Conservation (phyloP, 345 rosid species). For the Lepidium sativum region DNA sequence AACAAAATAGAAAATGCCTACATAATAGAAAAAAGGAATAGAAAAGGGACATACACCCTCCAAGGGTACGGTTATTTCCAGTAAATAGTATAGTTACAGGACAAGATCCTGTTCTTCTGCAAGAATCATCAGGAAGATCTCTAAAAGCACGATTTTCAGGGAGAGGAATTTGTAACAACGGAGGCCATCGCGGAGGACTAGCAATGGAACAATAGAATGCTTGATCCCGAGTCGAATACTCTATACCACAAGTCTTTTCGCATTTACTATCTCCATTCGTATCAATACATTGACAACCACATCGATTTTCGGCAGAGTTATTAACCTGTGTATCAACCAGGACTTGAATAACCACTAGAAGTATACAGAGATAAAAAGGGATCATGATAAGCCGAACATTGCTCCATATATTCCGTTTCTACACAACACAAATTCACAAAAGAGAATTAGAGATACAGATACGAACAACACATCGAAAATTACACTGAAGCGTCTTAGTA, state of each 20-base stretch:
- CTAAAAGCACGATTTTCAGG: slow-evolving; percentile 45
- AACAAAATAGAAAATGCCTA: not conserved
- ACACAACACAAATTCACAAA: not conserved
- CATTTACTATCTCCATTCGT: slow-evolving; percentile 37
- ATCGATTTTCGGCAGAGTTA: slow-evolving; percentile 20
- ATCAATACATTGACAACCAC: slow-evolving; percentile 57
- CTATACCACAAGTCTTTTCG: slow-evolving; percentile 51
- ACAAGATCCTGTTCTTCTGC: slow-evolving; percentile 25
- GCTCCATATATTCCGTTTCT: slow-evolving; percentile 64
- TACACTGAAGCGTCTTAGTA: not conserved
- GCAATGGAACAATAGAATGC: slow-evolving; percentile 44
- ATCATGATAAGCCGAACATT: slow-evolving; percentile 61
- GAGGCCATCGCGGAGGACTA: slow-evolving; percentile 68
- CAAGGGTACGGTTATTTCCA: too few species aligned
- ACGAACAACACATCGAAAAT: not conserved
- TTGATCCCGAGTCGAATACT: slow-evolving; percentile 46
- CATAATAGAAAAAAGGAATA: not conserved
- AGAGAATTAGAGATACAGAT: not conserved
- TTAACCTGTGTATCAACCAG: slow-evolving; percentile 31
- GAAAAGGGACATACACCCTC: not conserved
- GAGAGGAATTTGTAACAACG: slow-evolving; percentile 62
- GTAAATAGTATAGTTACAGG: too few species aligned
- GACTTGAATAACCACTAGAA: slow-evolving; percentile 43
- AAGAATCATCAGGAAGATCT: slow-evolving; percentile 40
- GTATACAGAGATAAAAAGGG: slow-evolving; percentile 60